Base-by-base conservation (phyloP, 495 filamentous ascomycete genomes). In the Aspergillus nanangensis region DNA sequence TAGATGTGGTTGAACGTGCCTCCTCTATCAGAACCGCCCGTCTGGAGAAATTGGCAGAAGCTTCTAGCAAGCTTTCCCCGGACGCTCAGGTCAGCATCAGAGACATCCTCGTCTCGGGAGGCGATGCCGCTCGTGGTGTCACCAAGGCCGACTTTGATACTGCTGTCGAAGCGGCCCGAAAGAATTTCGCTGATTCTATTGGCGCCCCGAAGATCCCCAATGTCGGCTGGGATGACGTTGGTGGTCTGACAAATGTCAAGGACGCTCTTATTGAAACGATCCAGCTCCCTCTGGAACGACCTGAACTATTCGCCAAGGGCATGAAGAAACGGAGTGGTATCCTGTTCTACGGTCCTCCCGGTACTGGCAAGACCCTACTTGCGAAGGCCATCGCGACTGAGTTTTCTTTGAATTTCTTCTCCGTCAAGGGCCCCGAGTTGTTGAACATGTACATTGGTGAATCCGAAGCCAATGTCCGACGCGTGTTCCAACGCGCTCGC, bases 371-470 rank as follows among this genome's bases (percentile, higher is more conserved):
- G 70, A 99, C 93, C 0, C 70, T 99, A 18, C 79, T 99, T 21
- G 93, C 93, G 25, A 97, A 97, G 70, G 93, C 93, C 31, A 97
- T 99, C 57, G 93, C 93, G 1, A 97, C 94, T 0, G 93, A 97
- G 55, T 97, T 96, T 73, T 94, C 88, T 40, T 78, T 99, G 58
- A 99, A 99, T 53, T 99, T 99, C 76, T 97, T 99, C 80, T 90
- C 84, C 40, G 89, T 99, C 66, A 99, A 99, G 67, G 93, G 93
- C 2, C 93, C 93, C 1, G 93, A 98, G 68, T 65, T 98, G 55
- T 81, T 98, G 14, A 98, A 98, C 59, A 98, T 97, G 93, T 98
- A 98, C 59, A 97, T 98, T 61, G 93, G 93, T 66, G 93, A 97
- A 65, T 95, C 90, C 8, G 93, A 98, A 73, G 94, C 94, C 37